Conservation (phyloP, 1,284 basidiomycete species). For the Puccinia hordei region DNA sequence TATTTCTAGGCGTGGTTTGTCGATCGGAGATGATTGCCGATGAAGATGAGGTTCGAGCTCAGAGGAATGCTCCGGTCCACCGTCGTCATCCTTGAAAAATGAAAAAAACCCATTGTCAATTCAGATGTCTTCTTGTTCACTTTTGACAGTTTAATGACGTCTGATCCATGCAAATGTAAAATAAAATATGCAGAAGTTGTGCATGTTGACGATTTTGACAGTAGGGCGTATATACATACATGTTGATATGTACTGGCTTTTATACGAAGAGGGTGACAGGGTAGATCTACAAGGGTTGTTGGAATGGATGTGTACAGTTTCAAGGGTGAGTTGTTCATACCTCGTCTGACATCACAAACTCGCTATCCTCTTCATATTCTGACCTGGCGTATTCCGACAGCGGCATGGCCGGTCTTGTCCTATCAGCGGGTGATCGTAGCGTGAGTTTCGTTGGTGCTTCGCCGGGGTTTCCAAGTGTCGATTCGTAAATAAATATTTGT, state of each 20-base stretch:
- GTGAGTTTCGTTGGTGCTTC: neutral
- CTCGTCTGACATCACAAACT: constrained; percentile 47
- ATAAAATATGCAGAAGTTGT: neutral
- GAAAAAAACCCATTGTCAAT: constrained; percentile 12
- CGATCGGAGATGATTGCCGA: neutral
- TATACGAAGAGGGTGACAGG: no score
- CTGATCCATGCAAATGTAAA: neutral
- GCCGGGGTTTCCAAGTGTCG: neutral
- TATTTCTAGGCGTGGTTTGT: constrained; percentile 6
- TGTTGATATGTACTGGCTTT: neutral
- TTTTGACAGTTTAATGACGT: neutral
- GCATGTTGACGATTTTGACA: neutral
- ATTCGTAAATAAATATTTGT: no score
- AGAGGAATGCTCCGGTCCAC: neutral
- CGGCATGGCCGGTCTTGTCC: constrained; percentile 1
- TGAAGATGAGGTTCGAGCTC: constrained; percentile 1
- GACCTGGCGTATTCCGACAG: constrained; percentile 44
- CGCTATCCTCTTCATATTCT: constrained; percentile 47
- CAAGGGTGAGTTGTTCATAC: constrained; percentile 9
- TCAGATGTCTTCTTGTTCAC: neutral
- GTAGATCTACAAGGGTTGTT: neutral
- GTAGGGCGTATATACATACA: neutral
- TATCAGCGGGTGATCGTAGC: neutral
- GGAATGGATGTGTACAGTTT: constrained; percentile 22
- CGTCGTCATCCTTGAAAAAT: constrained; percentile 28